Percentiles rank a stretch among this genome's conserved stretches.
Conservation (phyloP, 495 filamentous ascomycete species). For the Penicillium pulvis region DNA sequence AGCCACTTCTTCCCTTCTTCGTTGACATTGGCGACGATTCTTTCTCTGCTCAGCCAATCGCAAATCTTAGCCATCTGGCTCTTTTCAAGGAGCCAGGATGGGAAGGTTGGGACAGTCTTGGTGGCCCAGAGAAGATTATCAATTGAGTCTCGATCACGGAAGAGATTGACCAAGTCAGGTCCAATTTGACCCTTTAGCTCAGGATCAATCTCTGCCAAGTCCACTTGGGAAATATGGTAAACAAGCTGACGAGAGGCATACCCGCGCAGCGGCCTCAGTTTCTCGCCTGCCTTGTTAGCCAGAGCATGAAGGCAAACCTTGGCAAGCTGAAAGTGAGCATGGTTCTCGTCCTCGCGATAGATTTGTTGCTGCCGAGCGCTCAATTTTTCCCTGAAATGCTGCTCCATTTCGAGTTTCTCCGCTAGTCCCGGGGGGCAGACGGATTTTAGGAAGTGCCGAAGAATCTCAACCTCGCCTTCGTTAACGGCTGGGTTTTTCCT, state of each 20-base stretch:
- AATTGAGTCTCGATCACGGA: conserved; percentile 3
- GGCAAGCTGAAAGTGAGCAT: conserved; percentile 10
- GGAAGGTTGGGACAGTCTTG: background rate
- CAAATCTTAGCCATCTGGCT: background rate
- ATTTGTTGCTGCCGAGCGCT: conserved; percentile 8
- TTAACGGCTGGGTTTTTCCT: background rate
- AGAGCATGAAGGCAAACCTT: conserved; percentile 7
- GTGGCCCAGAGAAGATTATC: conserved; percentile 16
- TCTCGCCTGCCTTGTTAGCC: background rate
- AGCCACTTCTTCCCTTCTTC: conserved; percentile 1
- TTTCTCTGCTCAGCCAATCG: conserved; percentile 6
- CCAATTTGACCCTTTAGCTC: conserved; percentile 11
- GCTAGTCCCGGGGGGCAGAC: conserved; percentile 11
- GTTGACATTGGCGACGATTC: background rate
- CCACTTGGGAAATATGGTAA: conserved; percentile 5
- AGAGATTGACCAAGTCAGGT: conserved; percentile 9
- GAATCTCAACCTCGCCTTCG: conserved; percentile 10
- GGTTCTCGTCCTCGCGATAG: conserved; percentile 12
- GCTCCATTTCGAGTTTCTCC: conserved; percentile 10
- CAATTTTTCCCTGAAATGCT: conserved; percentile 8
- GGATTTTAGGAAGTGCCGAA: conserved; percentile 12
- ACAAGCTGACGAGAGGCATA: conserved; percentile 8
- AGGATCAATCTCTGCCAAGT: conserved; percentile 7
- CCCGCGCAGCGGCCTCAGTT: conserved; percentile 1
- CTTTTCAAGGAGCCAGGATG: conserved; percentile 1